Conservation (phyloP, 2,329 filamentous ascomycete species). For the Colletotrichum aenigma region DNA sequence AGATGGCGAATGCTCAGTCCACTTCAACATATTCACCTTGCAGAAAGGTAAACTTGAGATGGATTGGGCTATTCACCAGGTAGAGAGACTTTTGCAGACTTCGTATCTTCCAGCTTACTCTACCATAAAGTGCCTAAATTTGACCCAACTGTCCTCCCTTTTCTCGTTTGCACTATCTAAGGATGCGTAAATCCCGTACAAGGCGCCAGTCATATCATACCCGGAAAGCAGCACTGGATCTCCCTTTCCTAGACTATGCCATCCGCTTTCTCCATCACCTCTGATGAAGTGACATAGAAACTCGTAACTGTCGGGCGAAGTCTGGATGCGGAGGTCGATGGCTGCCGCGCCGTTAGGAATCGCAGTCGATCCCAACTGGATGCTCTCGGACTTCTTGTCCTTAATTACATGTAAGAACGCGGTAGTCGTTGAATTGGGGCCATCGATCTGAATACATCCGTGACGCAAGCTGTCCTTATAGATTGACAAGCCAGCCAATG, state of each 20-base stretch:
- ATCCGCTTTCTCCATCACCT: neutral
- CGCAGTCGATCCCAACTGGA: neutral
- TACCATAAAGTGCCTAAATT: neutral
- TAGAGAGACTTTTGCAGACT: neutral
- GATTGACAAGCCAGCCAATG: neutral
- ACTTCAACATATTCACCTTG: neutral
- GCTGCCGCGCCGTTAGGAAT: neutral
- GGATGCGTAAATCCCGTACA: neutral
- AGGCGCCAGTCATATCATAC: neutral
- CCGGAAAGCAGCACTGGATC: neutral
- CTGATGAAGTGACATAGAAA: neutral
- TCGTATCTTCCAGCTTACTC: neutral
- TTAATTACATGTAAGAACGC: neutral
- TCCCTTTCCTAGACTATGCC: neutral
- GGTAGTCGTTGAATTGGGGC: too few species aligned
- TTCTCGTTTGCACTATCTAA: neutral
- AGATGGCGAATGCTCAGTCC: fast-evolving
- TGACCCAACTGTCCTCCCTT: neutral
- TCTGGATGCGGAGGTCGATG: neutral
- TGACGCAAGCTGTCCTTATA: neutral
- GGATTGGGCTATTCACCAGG: neutral
- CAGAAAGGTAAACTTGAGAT: neutral
- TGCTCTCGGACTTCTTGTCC: neutral
- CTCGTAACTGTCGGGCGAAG: neutral
- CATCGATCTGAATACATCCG: neutral